Conservation (phyloP, 164 flowering plant species). For the Aristolochia fimbriata region DNA sequence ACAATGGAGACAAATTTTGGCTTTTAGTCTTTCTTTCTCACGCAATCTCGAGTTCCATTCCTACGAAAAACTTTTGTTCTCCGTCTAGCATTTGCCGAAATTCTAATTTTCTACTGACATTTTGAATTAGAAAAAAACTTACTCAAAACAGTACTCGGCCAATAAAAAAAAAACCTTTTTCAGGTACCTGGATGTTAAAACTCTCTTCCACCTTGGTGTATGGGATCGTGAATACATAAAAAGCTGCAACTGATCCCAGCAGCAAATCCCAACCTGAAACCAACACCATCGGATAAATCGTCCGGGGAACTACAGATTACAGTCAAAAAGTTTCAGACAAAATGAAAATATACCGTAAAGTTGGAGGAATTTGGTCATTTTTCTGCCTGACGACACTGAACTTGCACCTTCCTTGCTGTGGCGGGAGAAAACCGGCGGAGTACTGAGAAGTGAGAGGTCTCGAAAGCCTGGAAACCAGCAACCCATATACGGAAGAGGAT, state of each 20-base stretch:
- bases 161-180: no score
- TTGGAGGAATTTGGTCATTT: conserved; percentile 14
- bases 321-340: background rate
- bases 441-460: background rate
- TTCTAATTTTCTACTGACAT: no score
- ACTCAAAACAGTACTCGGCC: no score
- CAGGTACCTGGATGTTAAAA: conserved; percentile 83
- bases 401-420: conserved; percentile 14
- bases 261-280: conserved; percentile 70
- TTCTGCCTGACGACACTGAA: conserved; percentile 6
- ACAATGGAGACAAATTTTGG: no score
- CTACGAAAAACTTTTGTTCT: no score
- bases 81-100: no score
- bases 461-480: no score
- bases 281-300: background rate
- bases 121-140: no score
- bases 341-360: conserved; percentile 15
- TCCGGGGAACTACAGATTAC: background rate
- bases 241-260: conserved; percentile 71
- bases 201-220: conserved; percentile 99
- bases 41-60: no score
- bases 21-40: no score
- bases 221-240: conserved; percentile 73
- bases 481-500: no score
- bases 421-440: background rate